A percentile compares a stretch with the other conserved stretches of the same genome.
phyloP scores from a whole-genome alignment of 2,329 filamentous ascomycete species.

The Aspergillus amoenus region DNA sequence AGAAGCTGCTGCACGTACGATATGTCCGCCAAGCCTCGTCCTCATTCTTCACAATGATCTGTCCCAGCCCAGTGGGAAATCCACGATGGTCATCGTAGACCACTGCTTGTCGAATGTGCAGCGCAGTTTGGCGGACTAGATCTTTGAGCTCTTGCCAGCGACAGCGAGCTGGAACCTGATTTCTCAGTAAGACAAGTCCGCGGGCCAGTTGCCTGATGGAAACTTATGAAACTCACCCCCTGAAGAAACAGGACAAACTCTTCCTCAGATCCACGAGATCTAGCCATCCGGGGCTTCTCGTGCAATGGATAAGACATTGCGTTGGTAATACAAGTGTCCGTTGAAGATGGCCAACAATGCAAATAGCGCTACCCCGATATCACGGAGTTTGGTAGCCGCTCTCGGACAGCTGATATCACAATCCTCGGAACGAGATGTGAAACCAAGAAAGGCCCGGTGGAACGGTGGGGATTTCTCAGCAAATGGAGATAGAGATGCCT shows the following conservation, averaged over 20 bases:
- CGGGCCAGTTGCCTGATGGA: neutral
- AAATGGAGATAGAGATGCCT: neutral
- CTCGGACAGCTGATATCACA: conserved; percentile 4
- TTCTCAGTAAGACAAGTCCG: conserved; percentile 14
- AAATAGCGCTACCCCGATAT: neutral
- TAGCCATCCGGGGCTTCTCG: conserved; percentile 32
- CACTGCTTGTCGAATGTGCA: conserved; percentile 46
- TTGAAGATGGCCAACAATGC: conserved; percentile 1
- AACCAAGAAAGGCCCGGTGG: neutral
- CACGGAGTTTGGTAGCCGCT: conserved; percentile 1
- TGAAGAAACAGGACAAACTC: conserved; percentile 48
- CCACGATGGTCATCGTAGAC: conserved; percentile 46
- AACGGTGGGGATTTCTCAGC: neutral
- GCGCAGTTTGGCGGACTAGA: conserved; percentile 44
- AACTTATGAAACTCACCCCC: conserved; percentile 32
- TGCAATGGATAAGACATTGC: conserved; percentile 33
- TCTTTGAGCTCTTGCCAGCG: conserved; percentile 48
- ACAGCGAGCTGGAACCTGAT: conserved; percentile 43
- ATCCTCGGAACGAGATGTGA: neutral
- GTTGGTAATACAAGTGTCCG: neutral
- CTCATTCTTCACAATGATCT: conserved; percentile 47
- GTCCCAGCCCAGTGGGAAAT: conserved; percentile 43
- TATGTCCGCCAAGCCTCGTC: conserved; percentile 47
- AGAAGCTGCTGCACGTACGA: conserved; percentile 24
- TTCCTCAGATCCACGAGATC: conserved; percentile 37